Conservation (phyloP, 306 rosid genomes). For the Rubus idaeus region DNA sequence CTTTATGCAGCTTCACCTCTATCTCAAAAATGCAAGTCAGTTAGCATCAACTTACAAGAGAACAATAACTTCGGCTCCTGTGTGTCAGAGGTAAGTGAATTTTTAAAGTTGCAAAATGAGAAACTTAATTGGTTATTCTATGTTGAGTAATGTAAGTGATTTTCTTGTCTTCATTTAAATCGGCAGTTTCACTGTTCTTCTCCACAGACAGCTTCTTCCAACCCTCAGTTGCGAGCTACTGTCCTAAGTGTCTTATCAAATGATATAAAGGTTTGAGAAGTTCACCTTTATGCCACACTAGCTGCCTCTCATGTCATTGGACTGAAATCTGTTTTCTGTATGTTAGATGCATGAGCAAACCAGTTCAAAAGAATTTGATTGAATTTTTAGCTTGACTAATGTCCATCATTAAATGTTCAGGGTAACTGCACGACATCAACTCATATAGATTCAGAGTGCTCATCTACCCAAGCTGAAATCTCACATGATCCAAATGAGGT, state of each 20-base stretch:
- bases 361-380: not conserved
- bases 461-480: slow-evolving; percentile 33
- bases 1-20: slow-evolving; percentile 28
- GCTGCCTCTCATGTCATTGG: not conserved
- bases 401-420: slow-evolving; percentile 1
- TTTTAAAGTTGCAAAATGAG: slow-evolving; percentile 3
- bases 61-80: slow-evolving; percentile 25
- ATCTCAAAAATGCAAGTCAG: slow-evolving; percentile 17
- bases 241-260: slow-evolving; percentile 19
- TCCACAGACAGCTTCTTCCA: slow-evolving; percentile 33
- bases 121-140: slow-evolving; percentile 6
- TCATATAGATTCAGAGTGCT: slow-evolving; percentile 28
- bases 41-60: slow-evolving; percentile 20
- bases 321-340: not conserved
- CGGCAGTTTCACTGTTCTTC: slow-evolving; percentile 26
- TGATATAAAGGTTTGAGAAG: slow-evolving; percentile 29
- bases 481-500: slow-evolving; percentile 30
- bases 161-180: not conserved
- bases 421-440: slow-evolving; percentile 20
- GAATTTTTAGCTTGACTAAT: not conserved
- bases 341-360: not conserved
- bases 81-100: slow-evolving; percentile 39
- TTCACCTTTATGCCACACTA: not conserved
- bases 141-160: not conserved
- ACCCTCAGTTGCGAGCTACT: slow-evolving; percentile 32